A percentile compares a stretch with the other conserved stretches of the same genome.
Conservation (phyloP, 225 moss, liverwort and hornwort genomes). For the Sphagnum contortum region DNA sequence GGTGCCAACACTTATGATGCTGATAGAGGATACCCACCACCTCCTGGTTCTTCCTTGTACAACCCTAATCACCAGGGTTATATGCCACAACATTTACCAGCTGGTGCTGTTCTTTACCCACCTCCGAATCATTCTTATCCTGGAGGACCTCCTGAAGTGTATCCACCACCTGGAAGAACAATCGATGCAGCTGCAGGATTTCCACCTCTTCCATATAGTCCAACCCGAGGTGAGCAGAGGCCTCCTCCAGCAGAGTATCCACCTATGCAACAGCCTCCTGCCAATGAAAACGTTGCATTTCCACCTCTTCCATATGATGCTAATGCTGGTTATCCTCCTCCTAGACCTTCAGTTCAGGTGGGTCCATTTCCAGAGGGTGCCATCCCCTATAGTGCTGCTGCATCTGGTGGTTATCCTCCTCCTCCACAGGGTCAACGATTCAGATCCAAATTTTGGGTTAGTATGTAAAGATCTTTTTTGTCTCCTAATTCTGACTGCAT, state of each 20-base stretch:
- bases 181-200: constrained; percentile 18
- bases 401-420: constrained; percentile 7
- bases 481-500: not conserved
- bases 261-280: constrained; percentile 1
- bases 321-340: not conserved
- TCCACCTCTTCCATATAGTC: constrained; percentile 27
- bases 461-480: not conserved
- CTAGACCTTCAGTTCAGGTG: constrained; percentile 7
- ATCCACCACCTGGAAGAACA: not conserved
- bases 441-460: no score
- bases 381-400: constrained; percentile 18
- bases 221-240: constrained; percentile 7
- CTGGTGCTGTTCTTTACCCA: no score
- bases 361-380: constrained; percentile 11
- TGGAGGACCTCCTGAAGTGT: constrained; percentile 8
- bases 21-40: no score
- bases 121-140: no score
- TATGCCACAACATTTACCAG: no score
- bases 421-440: not conserved
- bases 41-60: no score
- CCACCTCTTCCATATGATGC: constrained; percentile 38
- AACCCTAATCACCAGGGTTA: no score
- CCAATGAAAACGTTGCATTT: constrained; percentile 6
- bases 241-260: constrained; percentile 4
- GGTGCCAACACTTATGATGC: no score